A percentile compares a stretch with the other conserved stretches of the same genome.
Conservation (phyloP, 495 filamentous ascomycete genomes). For the Podospora comata region DNA sequence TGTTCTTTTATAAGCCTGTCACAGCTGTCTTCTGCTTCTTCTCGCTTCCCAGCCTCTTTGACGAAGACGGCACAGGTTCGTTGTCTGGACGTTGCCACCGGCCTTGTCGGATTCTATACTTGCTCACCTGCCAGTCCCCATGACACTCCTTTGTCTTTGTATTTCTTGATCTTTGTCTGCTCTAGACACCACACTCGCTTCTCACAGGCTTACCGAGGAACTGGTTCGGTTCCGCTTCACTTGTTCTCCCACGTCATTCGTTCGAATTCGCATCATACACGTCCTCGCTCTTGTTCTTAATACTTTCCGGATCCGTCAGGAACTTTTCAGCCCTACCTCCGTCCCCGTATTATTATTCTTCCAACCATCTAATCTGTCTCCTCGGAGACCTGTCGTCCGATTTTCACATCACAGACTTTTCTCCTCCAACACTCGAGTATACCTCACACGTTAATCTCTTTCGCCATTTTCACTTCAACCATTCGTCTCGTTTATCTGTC, state of each 20-base stretch:
- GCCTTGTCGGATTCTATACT: not conserved
- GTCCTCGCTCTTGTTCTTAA: conserved; percentile 7
- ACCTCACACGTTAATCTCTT: not conserved
- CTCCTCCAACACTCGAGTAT: not conserved
- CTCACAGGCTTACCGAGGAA: conserved; percentile 1
- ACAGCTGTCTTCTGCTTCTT: not conserved
- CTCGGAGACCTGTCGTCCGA: not conserved
- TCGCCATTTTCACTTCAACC: not conserved
- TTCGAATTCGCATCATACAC: not conserved
- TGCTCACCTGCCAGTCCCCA: conserved; percentile 12
- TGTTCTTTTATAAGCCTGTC: conserved; percentile 24
- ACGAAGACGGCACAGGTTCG: conserved; percentile 6
- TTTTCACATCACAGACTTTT: not conserved
- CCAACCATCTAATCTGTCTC: not conserved
- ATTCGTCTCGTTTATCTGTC: not conserved
- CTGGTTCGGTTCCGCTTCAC: not conserved
- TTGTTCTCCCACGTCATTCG: not conserved
- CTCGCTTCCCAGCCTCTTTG: conserved; percentile 18
- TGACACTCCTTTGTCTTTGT: conserved; percentile 34
- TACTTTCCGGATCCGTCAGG: conserved; percentile 2
- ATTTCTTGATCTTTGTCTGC: conserved; percentile 14
- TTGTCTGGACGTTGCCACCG: not conserved
- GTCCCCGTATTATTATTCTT: not conserved
- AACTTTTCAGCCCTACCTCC: not conserved
- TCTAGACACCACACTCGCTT: not conserved